Conservation (phyloP, 208 protist species). For the Herpetomonas tarakana region DNA sequence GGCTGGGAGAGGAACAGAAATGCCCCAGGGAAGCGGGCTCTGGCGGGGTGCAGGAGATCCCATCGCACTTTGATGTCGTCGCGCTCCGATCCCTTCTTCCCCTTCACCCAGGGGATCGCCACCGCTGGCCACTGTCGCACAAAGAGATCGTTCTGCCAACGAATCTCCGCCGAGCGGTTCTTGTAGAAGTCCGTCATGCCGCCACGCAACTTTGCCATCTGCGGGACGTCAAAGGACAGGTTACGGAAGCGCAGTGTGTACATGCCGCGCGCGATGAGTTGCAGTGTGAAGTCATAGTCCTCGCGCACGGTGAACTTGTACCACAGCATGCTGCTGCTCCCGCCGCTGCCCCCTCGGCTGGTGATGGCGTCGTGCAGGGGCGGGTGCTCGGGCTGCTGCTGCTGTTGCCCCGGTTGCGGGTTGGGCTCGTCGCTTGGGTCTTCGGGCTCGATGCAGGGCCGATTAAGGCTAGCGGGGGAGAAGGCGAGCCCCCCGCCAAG, state of each 20-base stretch:
- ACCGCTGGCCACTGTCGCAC: slow-evolving; percentile 67
- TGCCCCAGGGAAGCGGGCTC: slow-evolving; percentile 42
- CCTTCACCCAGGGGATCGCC: slow-evolving; percentile 75
- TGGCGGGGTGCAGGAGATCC: slow-evolving; percentile 62
- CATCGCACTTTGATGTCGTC: slow-evolving; percentile 80
- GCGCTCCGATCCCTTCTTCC: slow-evolving; percentile 45
- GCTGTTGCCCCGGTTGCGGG: not conserved
- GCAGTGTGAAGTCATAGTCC: slow-evolving; percentile 90
- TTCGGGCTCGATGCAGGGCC: slow-evolving; percentile 7
- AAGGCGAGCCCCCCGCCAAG: slow-evolving; percentile 31
- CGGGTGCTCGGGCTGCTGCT: not conserved
- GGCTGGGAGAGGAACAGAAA: slow-evolving; percentile 43
- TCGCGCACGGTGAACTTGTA: slow-evolving; percentile 86
- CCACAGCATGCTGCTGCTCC: slow-evolving; percentile 36
- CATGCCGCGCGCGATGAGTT: slow-evolving; percentile 74
- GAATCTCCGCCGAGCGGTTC: slow-evolving; percentile 60
- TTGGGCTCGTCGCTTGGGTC: not conserved
- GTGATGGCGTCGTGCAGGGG: slow-evolving; percentile 1
- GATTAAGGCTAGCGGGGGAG: not conserved
- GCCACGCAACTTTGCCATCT: slow-evolving; percentile 76
- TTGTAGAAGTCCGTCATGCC: slow-evolving; percentile 91
- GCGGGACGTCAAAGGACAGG: slow-evolving; percentile 75
- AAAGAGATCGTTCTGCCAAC: slow-evolving; percentile 65
- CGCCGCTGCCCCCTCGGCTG: not conserved
- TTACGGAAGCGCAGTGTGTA: slow-evolving; percentile 78